These are phyloP conservation scores for Chlorociboria aeruginascens DNA, from an alignment of 495 filamentous ascomycete species.

Conservation along the genomic window DNA sequence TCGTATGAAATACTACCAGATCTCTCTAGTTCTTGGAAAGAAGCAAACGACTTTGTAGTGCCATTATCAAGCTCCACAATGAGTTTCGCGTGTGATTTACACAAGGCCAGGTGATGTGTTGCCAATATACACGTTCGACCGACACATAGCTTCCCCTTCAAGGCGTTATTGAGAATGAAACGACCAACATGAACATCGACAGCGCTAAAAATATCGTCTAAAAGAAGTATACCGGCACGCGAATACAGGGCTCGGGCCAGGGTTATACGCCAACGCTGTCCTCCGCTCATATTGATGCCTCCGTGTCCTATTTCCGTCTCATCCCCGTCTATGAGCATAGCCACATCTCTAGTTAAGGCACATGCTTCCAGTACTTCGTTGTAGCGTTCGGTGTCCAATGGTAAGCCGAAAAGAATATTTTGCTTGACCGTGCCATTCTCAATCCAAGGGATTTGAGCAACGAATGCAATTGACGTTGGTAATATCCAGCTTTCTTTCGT, in stretches of 20 bases:
- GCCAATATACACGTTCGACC: slow-evolving; percentile 37
- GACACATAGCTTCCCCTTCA: slow-evolving; percentile 31
- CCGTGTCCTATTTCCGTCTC: slow-evolving; percentile 56
- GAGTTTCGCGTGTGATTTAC: slow-evolving; percentile 15
- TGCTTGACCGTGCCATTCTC: slow-evolving; percentile 38
- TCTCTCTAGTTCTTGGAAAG: too few species aligned
- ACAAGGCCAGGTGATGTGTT: slow-evolving; percentile 33
- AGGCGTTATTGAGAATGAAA: slow-evolving; percentile 33
- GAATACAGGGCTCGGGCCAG: slow-evolving; percentile 63
- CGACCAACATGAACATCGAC: slow-evolving; percentile 38
- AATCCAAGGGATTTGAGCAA: slow-evolving; percentile 42
- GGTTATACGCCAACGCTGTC: slow-evolving; percentile 54
- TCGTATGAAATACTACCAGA: too few species aligned
- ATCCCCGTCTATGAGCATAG: slow-evolving; percentile 51
- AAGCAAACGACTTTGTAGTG: too few species aligned
- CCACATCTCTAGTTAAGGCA: slow-evolving; percentile 49
- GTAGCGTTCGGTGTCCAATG: slow-evolving; percentile 33
- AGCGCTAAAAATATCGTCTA: slow-evolving; percentile 61
- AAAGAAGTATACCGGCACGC: slow-evolving; percentile 44
- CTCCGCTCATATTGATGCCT: slow-evolving; percentile 58
- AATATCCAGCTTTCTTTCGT: slow-evolving; percentile 31
- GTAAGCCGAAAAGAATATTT: slow-evolving; percentile 44
- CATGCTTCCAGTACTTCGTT: slow-evolving; percentile 48
- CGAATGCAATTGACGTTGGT: slow-evolving; percentile 28
- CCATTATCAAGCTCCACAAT: slow-evolving; percentile 22